Conservation (phyloP, 768 basidiomycete genomes). For the Pulveroboletus sp. region DNA sequence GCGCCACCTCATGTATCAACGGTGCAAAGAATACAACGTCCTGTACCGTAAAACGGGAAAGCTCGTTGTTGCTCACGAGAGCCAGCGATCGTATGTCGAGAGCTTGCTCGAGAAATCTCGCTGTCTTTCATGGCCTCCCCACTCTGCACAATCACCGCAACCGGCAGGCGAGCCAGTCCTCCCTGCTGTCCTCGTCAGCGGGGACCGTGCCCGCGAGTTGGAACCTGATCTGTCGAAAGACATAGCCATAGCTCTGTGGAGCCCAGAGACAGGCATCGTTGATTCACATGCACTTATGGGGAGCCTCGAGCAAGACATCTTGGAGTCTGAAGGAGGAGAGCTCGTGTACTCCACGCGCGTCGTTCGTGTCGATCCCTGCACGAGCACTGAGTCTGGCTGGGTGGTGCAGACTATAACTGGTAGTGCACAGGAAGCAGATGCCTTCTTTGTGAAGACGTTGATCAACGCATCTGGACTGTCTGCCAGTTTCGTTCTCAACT, state of each 20-base stretch:
- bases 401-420: slow-evolving; percentile 76
- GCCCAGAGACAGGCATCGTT: slow-evolving; percentile 85
- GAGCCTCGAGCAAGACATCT: slow-evolving; percentile 76
- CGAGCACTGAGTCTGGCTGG: slow-evolving; percentile 55
- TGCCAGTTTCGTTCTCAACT: slow-evolving; percentile 65
- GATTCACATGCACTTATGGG: slow-evolving; percentile 84
- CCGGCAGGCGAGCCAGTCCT: slow-evolving; percentile 35
- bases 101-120: slow-evolving; percentile 60
- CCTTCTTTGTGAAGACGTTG: slow-evolving; percentile 67
- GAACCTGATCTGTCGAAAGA: slow-evolving; percentile 78
- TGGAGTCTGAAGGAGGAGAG: slow-evolving; percentile 60
- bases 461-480: slow-evolving; percentile 83
- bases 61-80: slow-evolving; percentile 74
- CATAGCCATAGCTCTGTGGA: slow-evolving; percentile 72
- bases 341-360: slow-evolving; percentile 77
- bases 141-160: slow-evolving; percentile 27
- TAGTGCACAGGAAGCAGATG: slow-evolving; percentile 46
- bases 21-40: slow-evolving; percentile 59
- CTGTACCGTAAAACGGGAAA: slow-evolving; percentile 77
- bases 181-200: slow-evolving; percentile 64
- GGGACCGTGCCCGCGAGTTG: slow-evolving; percentile 60
- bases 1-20: slow-evolving; percentile 75
- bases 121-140: slow-evolving; percentile 46
- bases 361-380: slow-evolving; percentile 75
- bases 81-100: slow-evolving; percentile 68